These are phyloP conservation scores for Adansonia madagascariensis DNA, from an alignment of 441 rosid genomes.

Conservation along the genomic window DNA sequence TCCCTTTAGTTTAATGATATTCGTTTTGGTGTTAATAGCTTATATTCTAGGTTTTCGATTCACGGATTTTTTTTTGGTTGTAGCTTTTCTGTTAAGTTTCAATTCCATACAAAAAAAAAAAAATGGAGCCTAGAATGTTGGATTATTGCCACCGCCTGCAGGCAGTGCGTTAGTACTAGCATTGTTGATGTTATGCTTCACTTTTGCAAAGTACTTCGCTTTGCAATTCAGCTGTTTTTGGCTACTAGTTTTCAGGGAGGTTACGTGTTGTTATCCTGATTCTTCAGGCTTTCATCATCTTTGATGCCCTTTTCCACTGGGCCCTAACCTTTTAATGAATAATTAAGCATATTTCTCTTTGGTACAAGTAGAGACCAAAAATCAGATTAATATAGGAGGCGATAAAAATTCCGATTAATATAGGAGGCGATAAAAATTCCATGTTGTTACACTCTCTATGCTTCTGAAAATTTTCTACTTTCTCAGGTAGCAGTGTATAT, in stretches of 20 bases:
- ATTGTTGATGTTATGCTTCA: background rate
- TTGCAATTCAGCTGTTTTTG: background rate
- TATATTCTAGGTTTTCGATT: constrained; percentile 4
- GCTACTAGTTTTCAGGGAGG: background rate
- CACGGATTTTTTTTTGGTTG: background rate
- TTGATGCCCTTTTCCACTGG: background rate
- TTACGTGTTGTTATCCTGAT: background rate
- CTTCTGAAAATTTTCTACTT: background rate
- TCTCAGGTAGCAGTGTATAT: background rate
- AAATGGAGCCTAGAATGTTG: background rate
- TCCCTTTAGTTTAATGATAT: background rate
- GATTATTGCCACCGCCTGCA: background rate
- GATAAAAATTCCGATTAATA: background rate
- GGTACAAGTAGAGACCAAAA: background rate
- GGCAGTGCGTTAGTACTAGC: background rate
- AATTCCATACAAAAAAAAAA: background rate
- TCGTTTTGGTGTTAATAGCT: background rate
- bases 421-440: background rate
- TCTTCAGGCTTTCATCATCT: background rate
- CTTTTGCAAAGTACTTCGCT: background rate
- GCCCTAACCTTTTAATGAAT: background rate
- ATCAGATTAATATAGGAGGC: background rate
- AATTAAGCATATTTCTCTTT: background rate
- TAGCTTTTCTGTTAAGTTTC: background rate
- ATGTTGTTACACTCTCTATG: background rate